A percentile compares a stretch with the other conserved stretches of the same genome.
Conservation (phyloP, 352 stramenopile genomes). For the Phytophthora capsici region DNA sequence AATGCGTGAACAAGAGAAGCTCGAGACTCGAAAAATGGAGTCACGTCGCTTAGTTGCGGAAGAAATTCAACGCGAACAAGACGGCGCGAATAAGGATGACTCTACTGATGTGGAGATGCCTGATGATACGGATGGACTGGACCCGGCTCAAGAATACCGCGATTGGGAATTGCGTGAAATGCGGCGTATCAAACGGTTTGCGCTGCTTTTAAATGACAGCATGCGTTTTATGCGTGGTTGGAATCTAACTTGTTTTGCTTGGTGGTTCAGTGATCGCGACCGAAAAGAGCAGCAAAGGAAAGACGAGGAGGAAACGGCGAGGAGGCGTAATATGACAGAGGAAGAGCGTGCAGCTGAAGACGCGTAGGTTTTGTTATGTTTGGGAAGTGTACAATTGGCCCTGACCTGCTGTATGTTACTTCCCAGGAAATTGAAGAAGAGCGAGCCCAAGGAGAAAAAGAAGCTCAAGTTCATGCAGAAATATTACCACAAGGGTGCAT, state of each 20-base stretch:
- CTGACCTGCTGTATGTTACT: constrained; percentile 5
- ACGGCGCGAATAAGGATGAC: constrained; percentile 44
- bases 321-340: constrained; percentile 94
- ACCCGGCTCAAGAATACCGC: constrained; percentile 91
- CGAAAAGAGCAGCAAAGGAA: constrained; percentile 74
- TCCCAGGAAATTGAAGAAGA: constrained; percentile 82
- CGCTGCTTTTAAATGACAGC: not conserved
- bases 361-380: constrained; percentile 45
- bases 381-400: not conserved
- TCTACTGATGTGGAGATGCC: constrained; percentile 88
- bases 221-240: not conserved
- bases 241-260: constrained; percentile 14
- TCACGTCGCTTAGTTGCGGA: constrained; percentile 79
- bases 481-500: constrained; percentile 99
- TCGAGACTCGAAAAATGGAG: constrained; percentile 70
- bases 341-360: constrained; percentile 95
- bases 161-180: constrained; percentile 96
- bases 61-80: constrained; percentile 74
- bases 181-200: constrained; percentile 89
- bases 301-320: constrained; percentile 89
- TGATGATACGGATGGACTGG: constrained; percentile 89
- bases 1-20: constrained; percentile 63
- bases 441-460: constrained; percentile 78
- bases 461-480: constrained; percentile 97
- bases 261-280: constrained; percentile 75